Evolutionary conservation across 176 grass and related monocot species (phyloP).

Genomic region (Cocos nucifera): DNA sequence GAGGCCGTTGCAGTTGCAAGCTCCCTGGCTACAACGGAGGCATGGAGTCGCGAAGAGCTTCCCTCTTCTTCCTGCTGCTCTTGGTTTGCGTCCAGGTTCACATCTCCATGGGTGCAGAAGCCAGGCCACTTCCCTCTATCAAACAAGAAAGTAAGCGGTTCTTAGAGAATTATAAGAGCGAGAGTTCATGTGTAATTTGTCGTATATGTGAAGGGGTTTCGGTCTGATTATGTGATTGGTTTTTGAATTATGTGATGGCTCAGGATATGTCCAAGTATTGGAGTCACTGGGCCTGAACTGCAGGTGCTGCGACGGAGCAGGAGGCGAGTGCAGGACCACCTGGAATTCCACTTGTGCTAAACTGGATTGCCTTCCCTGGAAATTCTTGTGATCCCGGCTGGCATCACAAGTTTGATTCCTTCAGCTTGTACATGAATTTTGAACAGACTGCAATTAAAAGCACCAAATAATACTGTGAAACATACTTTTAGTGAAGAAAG

Average conservation of each 20-base stretch:
- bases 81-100: neutral
- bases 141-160: conserved; percentile 9
- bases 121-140: conserved; percentile 3
- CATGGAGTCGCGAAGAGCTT: too few species aligned
- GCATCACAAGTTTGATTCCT: too few species aligned
- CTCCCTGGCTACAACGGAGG: too few species aligned
- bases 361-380: conserved; percentile 4
- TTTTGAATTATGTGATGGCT: neutral
- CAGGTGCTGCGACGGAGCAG: conserved; percentile 12
- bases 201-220: neutral
- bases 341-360: conserved; percentile 8
- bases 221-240: neutral
- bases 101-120: neutral
- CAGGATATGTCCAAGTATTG: conserved; percentile 9
- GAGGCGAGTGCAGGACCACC: conserved; percentile 1
- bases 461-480: too few species aligned
- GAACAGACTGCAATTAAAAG: too few species aligned
- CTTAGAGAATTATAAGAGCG: neutral
- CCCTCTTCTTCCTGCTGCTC: conserved; percentile 1
- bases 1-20: too few species aligned
- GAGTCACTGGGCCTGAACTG: conserved; percentile 5
- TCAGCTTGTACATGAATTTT: too few species aligned
- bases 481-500: too few species aligned
- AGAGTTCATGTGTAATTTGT: neutral
- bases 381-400: neutral